Base-by-base conservation (phyloP, 2,329 filamentous ascomycete species). In the Pestalotiopsis sp. region DNA sequence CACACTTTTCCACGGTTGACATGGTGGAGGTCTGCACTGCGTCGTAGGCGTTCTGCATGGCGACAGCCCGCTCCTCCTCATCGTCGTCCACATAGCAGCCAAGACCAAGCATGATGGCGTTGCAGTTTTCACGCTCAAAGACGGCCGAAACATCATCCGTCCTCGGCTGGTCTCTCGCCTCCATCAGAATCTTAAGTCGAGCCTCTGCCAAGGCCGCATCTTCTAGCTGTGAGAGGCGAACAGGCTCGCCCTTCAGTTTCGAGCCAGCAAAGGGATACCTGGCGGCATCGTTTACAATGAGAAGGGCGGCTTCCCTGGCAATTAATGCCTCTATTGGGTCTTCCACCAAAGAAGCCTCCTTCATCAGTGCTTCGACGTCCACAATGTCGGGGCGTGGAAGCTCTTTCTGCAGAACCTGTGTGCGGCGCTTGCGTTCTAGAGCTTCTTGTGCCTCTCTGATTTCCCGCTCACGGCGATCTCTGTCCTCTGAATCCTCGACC, bases 381-480 rank as follows among this genome's bases (percentile, higher is more conserved):
- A 98, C 84, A 2, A 86, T 81, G 1, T 86, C 85, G 1, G 96
- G 94, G 58, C 95, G 88, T 7, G 96, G 96, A 13, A 99, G 83
- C 3, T 88, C 88, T 72, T 87, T 90, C 80, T 98, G 95, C 79
- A 98, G 90, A n/a, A 97, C 94, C 75, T 97, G 94, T 1, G 93
- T 97, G 74, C 96, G 91, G 64, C 94, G 87, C 77, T 89, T 91
- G 75, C 94, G 92, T 73, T 98, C 94, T 13, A 90, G 86, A 76
- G 91, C 92, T 75, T 94, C 89, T 66, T 80, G 88, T 75, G 91
- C 92, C 74, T 94, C 90, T 52, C 87, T 87, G 63, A 91, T 88
- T 70, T 92, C 89, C 59, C 88, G 87, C 77, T 97, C 94, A 68
- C 93, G 87, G 67, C 89, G 88, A 77, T 98, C 96, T 44, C 92